phyloP scores from a whole-genome alignment of 495 filamentous ascomycete genomes.

The Hypoxylon intermedium region DNA sequence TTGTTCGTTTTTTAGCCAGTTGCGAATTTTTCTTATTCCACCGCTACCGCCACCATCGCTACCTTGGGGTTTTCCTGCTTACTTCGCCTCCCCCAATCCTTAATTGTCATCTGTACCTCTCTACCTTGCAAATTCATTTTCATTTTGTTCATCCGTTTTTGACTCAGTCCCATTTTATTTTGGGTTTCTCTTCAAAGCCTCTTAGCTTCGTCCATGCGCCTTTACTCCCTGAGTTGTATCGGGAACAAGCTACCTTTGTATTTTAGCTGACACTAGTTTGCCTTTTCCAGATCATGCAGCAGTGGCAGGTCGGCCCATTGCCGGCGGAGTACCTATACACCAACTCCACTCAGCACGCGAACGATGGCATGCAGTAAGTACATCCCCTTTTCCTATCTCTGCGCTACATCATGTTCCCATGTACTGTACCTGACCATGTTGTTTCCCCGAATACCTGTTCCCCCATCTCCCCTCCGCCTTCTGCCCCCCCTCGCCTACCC shows the following conservation, averaged over 20 bases:
- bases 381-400: constrained; percentile 44
- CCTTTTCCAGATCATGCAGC: constrained; percentile 57
- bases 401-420: constrained; percentile 52
- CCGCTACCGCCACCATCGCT: constrained; percentile 25
- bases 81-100: constrained; percentile 29
- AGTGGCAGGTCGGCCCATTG: constrained; percentile 59
- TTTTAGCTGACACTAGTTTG: constrained; percentile 43
- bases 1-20: constrained; percentile 27
- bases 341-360: constrained; percentile 56
- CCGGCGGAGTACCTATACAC: constrained; percentile 57
- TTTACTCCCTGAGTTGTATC: constrained; percentile 30
- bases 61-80: constrained; percentile 10
- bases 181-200: constrained; percentile 4
- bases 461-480: constrained; percentile 22
- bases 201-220: constrained; percentile 25
- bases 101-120: constrained; percentile 22
- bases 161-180: constrained; percentile 27
- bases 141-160: constrained; percentile 22
- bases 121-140: constrained; percentile 9
- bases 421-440: constrained; percentile 37
- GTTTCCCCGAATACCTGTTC: constrained; percentile 44
- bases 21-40: constrained; percentile 26
- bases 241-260: constrained; percentile 33
- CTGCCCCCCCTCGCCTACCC: constrained; percentile 24
- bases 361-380: constrained; percentile 60